Conservation (phyloP, 257 asterid species). For the Jacaranda mimosifolia region DNA sequence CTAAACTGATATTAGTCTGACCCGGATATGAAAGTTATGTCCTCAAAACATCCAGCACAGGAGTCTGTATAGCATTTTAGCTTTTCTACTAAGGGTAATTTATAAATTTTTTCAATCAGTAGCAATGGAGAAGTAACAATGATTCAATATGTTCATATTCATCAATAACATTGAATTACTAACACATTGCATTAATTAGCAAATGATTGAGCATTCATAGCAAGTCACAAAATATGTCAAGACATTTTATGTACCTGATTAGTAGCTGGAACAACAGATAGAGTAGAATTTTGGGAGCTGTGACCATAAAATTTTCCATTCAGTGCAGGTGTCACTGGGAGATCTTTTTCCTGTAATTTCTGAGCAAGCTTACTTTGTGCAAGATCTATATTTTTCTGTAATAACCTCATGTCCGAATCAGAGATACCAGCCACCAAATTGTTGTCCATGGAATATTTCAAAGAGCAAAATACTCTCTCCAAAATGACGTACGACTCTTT, state of each 20-base stretch:
- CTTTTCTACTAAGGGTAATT: too few species aligned
- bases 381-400: conserved; percentile 52
- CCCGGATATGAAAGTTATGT: too few species aligned
- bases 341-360: conserved; percentile 43
- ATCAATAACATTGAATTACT: background rate
- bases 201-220: background rate
- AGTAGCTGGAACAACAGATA: conserved; percentile 34
- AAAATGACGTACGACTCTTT: conserved; percentile 63
- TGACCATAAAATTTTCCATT: conserved; percentile 34
- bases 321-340: conserved; percentile 4
- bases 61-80: background rate
- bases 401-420: conserved; percentile 52
- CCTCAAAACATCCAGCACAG: background rate
- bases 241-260: conserved; percentile 45
- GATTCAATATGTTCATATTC: background rate
- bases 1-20: background rate
- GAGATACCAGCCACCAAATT: conserved; percentile 48
- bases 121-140: too few species aligned
- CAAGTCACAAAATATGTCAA: background rate
- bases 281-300: conserved; percentile 39
- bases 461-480: conserved; percentile 52
- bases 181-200: background rate
- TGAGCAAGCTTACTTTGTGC: conserved; percentile 49
- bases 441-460: conserved; percentile 49
- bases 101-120: too few species aligned